Base-by-base conservation (phyloP, 768 basidiomycete species). In the Rhodosporidiobolus sp. region DNA sequence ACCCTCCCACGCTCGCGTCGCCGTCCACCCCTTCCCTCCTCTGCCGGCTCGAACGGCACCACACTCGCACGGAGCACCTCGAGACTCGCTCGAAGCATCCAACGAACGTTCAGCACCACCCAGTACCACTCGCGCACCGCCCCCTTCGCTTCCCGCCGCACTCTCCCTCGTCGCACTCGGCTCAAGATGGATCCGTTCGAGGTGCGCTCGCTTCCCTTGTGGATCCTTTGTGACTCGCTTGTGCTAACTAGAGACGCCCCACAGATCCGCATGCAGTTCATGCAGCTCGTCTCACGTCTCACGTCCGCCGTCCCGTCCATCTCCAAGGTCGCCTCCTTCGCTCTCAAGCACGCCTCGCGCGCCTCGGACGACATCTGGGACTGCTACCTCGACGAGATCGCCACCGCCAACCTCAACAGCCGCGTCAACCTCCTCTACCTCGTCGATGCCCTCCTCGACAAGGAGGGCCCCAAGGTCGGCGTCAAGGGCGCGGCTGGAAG, bases 331-430 rank as follows among this genome's bases (percentile, higher is more conserved):
- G 82, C 83, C 34, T 63, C 77, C 3, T 83, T 80, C 69, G 81
- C 81, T 12, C 73, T 83, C 50, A 82, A 81, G 50, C 80, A 84
- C 73, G 80, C 80, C 1, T 45, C 77, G 4, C 74, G 77, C 48
- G 81, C 80, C 52, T 81, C 80, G 7, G 82, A 83, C 62, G 83
- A 84, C 73, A 76, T 84, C 6, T 84, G 83, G 83, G 83, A 83
- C 64, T 83, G 82, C 69, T 77, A 83, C 52, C 67, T 82, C 46
- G 83, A 83, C 67, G 82, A 84, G 72, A 79, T 80, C 64, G 78
- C 78, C 30, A 79, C 81, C 76, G 79, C 79, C 50, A 78, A 78
- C 17, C 74, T 83, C 32, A 84, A 84, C 75, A 78, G 79, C 12
- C 67, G 82, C 10, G 82, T 83, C 77, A 83, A 84, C 77, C 77